Evolutionary conservation across 2,329 filamentous ascomycete species (phyloP).

Genomic region (Clarireedia hainanense): DNA sequence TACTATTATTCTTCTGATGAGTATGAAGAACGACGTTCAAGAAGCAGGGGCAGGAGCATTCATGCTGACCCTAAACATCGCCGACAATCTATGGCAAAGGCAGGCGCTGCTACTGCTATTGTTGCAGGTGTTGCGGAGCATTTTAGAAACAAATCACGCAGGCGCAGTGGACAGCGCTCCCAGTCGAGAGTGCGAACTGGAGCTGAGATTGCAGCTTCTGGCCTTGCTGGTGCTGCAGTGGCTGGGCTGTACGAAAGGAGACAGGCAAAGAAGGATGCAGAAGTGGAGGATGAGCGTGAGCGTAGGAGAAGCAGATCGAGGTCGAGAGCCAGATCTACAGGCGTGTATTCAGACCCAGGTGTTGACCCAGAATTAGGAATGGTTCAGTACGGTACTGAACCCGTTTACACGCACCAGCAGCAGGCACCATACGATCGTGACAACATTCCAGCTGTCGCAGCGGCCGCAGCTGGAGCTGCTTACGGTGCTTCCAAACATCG

Average conservation of each 20-base stretch:
- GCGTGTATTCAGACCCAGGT: slow-evolving; percentile 40
- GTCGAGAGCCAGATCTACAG: slow-evolving; percentile 43
- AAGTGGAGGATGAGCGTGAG: slow-evolving; percentile 28
- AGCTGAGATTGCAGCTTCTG: slow-evolving; percentile 53
- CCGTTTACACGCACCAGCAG: slow-evolving; percentile 37
- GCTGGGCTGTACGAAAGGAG: slow-evolving; percentile 54
- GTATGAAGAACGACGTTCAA: slow-evolving; percentile 24
- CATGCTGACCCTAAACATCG: slow-evolving; percentile 42
- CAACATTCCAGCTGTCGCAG: slow-evolving; percentile 20
- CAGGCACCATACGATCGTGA: slow-evolving; percentile 23
- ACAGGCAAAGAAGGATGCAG: slow-evolving; percentile 50
- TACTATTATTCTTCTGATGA: slow-evolving; percentile 16
- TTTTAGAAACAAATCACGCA: slow-evolving; percentile 45
- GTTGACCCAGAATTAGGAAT: slow-evolving; percentile 59
- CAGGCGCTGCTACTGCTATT: slow-evolving; percentile 45
- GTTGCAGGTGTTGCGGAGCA: slow-evolving; percentile 52
- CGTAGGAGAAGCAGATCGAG: slow-evolving; percentile 28
- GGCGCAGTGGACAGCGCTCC: slow-evolving; percentile 33
- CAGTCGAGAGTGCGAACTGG: slow-evolving; percentile 39
- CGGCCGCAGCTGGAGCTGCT: slow-evolving; percentile 18
- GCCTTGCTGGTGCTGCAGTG: slow-evolving; percentile 51
- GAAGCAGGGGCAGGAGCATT: slow-evolving; percentile 38
- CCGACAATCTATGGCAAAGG: slow-evolving; percentile 27
- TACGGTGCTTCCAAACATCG: slow-evolving; percentile 21
- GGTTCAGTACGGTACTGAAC: slow-evolving; percentile 57